These are phyloP conservation scores for Dioscorea alata DNA, from an alignment of 106 monocot genomes.

Conservation along the genomic window DNA sequence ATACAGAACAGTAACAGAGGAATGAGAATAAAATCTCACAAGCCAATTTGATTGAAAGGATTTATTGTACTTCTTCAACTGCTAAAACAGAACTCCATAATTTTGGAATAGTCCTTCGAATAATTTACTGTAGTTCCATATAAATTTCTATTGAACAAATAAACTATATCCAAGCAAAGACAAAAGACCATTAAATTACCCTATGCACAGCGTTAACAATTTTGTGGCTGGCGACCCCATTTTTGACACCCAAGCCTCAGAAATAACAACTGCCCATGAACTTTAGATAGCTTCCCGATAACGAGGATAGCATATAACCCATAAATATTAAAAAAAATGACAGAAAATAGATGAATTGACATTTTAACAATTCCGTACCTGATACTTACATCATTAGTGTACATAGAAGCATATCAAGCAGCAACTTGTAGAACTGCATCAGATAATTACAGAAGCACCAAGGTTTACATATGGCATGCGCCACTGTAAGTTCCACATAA, in stretches of 20 bases:
- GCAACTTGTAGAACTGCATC: not conserved
- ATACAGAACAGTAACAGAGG: too few relatives aligned
- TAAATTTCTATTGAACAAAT: too few relatives aligned
- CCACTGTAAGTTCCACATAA: not conserved
- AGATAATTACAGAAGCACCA: not conserved
- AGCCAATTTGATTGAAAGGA: too few relatives aligned
- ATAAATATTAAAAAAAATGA: not conserved
- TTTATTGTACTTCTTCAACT: too few relatives aligned
- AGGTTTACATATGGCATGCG: not conserved
- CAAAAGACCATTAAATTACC: too few relatives aligned
- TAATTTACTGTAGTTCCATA: too few relatives aligned
- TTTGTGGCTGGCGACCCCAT: not conserved
- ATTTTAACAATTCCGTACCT: slow-evolving; percentile 1
- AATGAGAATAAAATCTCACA: too few relatives aligned
- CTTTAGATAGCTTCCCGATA: not conserved
- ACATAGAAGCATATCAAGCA: not conserved
- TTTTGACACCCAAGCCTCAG: not conserved
- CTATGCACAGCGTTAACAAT: too few relatives aligned
- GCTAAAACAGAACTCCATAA: too few relatives aligned
- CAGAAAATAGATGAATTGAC: not conserved
- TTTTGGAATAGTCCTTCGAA: too few relatives aligned
- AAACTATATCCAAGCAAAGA: too few relatives aligned
- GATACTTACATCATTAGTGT: not conserved
- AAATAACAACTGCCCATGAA: not conserved
- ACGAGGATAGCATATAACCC: not conserved